Evolutionary conservation across 208 protist species (phyloP).

Genomic region (Vickermania ingenoplastis): DNA sequence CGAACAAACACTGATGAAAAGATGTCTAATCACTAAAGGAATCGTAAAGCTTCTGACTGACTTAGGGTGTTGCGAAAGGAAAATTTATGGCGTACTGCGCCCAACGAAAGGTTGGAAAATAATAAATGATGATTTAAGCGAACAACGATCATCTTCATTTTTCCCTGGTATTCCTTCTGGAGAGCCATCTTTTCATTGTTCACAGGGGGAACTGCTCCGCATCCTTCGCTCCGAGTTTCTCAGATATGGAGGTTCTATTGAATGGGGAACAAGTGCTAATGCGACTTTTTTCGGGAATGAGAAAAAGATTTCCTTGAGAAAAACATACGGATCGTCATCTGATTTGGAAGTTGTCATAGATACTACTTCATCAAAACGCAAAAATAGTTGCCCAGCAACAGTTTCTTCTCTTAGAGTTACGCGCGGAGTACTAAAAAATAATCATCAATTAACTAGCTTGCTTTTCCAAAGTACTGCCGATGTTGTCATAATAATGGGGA

Average conservation of each 20-base stretch:
- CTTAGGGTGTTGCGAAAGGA: slow-evolving; percentile 46
- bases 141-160: slow-evolving; percentile 28
- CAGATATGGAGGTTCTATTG: slow-evolving; percentile 55
- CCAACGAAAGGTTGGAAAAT: slow-evolving; percentile 59
- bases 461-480: neutral
- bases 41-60: slow-evolving; percentile 62
- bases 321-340: slow-evolving; percentile 55
- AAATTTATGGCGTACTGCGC: slow-evolving; percentile 30
- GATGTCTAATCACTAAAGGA: slow-evolving; percentile 61
- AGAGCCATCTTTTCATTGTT: slow-evolving; percentile 59
- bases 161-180: slow-evolving; percentile 67
- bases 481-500: neutral
- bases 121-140: slow-evolving; percentile 23
- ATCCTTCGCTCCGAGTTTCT: slow-evolving; percentile 62
- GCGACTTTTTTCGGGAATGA: slow-evolving; percentile 57
- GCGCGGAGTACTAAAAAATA: too few relatives aligned
- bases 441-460: too few relatives aligned
- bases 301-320: slow-evolving; percentile 31
- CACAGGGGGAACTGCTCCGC: slow-evolving; percentile 46
- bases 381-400: too few relatives aligned
- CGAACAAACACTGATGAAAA: slow-evolving; percentile 22
- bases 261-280: slow-evolving; percentile 51
- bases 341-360: slow-evolving; percentile 24
- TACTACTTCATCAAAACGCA: too few relatives aligned
- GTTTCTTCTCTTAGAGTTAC: neutral